Evolutionary conservation across 305 asterid species (phyloP).

Genomic region (Ilex paraguariensis): DNA sequence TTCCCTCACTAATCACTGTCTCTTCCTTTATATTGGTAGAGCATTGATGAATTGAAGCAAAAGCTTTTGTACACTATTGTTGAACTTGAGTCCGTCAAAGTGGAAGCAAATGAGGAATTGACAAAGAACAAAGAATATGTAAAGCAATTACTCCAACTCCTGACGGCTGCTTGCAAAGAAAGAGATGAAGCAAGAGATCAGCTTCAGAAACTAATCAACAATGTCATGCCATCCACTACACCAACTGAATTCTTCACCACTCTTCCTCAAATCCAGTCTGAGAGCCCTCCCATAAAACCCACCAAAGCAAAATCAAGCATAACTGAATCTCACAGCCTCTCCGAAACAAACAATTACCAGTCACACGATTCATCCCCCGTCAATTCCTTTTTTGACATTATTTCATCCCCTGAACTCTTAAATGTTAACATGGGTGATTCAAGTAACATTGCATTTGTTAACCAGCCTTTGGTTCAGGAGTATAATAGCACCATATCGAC

Average conservation of each 20-base stretch:
- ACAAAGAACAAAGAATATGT: constrained; percentile 43
- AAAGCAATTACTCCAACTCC: constrained; percentile 43
- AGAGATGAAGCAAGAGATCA: constrained; percentile 72
- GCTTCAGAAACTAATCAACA: constrained; percentile 44
- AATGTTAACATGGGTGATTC: constrained; percentile 36
- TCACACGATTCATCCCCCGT: constrained; percentile 48
- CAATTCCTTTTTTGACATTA: constrained; percentile 28
- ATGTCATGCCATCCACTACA: constrained; percentile 3
- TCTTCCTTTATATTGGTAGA: constrained; percentile 13
- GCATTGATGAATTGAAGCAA: constrained; percentile 54
- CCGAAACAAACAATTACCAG: constrained; percentile 44
- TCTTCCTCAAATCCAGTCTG: constrained; percentile 21
- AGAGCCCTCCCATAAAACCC: constrained; percentile 24
- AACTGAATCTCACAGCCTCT: constrained; percentile 61
- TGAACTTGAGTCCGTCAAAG: constrained; percentile 60
- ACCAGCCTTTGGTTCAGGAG: constrained; percentile 22
- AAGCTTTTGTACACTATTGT: constrained; percentile 47
- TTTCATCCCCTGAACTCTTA: constrained; percentile 44
- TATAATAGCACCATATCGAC: neutral
- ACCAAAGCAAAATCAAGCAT: constrained; percentile 46
- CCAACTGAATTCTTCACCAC: constrained; percentile 15
- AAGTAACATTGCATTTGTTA: constrained; percentile 12
- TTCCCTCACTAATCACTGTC: neutral
- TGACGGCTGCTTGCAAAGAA: constrained; percentile 44
- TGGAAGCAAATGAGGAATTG: constrained; percentile 52